Evolutionary conservation across 768 basidiomycete genomes (phyloP).

Genomic region (Panus rudis): DNA sequence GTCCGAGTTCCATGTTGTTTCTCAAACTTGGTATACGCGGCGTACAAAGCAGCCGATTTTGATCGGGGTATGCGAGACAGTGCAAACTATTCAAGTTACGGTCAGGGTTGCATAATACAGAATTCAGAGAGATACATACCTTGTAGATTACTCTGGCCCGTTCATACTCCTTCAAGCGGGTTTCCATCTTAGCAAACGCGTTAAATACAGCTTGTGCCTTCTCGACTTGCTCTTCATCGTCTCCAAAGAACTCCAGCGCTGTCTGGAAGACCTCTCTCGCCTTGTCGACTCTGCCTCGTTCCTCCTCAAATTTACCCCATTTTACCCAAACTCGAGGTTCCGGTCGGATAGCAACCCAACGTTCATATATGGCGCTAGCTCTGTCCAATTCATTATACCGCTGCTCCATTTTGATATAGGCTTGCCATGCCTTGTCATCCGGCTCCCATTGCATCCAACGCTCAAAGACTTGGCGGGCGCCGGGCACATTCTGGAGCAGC

Average conservation of each 20-base stretch:
- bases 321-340: slow-evolving; percentile 60
- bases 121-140: slow-evolving; percentile 35
- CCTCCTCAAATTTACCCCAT: slow-evolving; percentile 62
- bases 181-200: slow-evolving; percentile 97
- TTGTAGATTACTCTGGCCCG: slow-evolving; percentile 97
- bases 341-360: slow-evolving; percentile 73
- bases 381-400: slow-evolving; percentile 89
- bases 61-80: slow-evolving; percentile 86
- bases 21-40: slow-evolving; percentile 94
- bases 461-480: slow-evolving; percentile 96
- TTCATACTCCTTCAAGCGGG: slow-evolving; percentile 90
- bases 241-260: slow-evolving; percentile 57
- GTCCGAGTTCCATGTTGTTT: slow-evolving; percentile 92
- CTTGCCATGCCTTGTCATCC: slow-evolving; percentile 99
- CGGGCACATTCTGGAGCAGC: slow-evolving; percentile 90
- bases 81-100: slow-evolving; percentile 71
- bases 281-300: slow-evolving; percentile 55
- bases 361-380: slow-evolving; percentile 88
- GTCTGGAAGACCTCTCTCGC: slow-evolving; percentile 61
- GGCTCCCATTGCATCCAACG: slow-evolving; percentile 99
- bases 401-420: slow-evolving; percentile 97
- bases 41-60: slow-evolving; percentile 82
- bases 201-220: slow-evolving; percentile 88
- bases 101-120: neutral
- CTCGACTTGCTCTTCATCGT: slow-evolving; percentile 58